Conservation (phyloP, 2,329 filamentous ascomycete genomes). For the Ilyonectria robusta region DNA sequence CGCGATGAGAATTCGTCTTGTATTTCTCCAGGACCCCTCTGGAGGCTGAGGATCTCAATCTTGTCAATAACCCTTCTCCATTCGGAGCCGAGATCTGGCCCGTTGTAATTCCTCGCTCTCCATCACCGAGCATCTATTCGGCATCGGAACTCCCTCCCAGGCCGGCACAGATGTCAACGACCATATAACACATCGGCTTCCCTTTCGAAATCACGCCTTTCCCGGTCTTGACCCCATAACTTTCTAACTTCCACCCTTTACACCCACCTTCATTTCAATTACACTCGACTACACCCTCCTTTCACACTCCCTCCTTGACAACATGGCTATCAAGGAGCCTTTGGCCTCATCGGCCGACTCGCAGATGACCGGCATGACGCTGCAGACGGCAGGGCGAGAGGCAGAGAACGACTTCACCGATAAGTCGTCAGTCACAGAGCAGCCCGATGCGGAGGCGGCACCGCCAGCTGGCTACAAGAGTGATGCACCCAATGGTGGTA, state of each 20-base stretch:
- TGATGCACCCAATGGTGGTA: slow-evolving; percentile 44
- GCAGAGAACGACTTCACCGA: slow-evolving; percentile 14
- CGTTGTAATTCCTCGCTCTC: background rate
- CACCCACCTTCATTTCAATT: background rate
- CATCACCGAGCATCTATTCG: slow-evolving; percentile 15
- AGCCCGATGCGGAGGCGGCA: slow-evolving; percentile 18
- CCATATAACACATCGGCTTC: background rate
- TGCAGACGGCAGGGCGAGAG: slow-evolving; percentile 20
- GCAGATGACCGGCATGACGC: slow-evolving; percentile 31
- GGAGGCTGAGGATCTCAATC: background rate
- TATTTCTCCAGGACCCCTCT: background rate
- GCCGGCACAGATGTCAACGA: background rate
- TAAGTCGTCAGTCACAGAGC: slow-evolving; percentile 2
- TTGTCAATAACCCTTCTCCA: background rate
- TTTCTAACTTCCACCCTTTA: background rate
- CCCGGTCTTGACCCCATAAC: slow-evolving; percentile 1
- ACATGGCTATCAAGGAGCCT: slow-evolving; percentile 20
- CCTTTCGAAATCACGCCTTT: background rate
- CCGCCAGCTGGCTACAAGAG: slow-evolving; percentile 1
- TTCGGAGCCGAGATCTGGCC: slow-evolving; percentile 12
- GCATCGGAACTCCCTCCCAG: slow-evolving; percentile 2
- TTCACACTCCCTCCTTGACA: background rate
- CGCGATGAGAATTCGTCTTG: slow-evolving; percentile 1
- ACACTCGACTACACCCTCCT: background rate
- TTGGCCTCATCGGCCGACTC: slow-evolving; percentile 33